A percentile compares a stretch with the other conserved stretches of the same genome.
These are phyloP conservation scores for Volutella citrinella DNA, from an alignment of 2,329 filamentous ascomycete genomes.

Conservation along the genomic window DNA sequence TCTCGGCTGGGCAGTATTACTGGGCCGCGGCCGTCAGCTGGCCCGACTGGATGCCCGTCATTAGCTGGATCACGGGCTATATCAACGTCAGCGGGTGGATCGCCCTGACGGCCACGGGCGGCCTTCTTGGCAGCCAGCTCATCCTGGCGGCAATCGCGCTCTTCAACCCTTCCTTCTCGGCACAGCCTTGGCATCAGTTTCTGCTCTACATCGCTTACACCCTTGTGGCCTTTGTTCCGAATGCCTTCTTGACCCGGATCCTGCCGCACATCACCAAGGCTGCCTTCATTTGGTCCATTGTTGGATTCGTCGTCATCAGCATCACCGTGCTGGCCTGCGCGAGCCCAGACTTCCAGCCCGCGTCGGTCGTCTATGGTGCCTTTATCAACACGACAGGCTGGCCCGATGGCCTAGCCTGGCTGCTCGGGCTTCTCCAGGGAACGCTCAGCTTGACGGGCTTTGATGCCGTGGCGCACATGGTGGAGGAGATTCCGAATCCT, in stretches of 20 bases:
- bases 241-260: conserved; percentile 55
- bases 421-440: conserved; percentile 52
- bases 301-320: conserved; percentile 66
- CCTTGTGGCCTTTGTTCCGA: conserved; percentile 58
- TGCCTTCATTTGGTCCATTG: conserved; percentile 69
- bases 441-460: conserved; percentile 48
- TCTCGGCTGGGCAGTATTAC: conserved; percentile 64
- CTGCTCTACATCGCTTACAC: conserved; percentile 68
- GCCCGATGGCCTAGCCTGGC: conserved; percentile 64
- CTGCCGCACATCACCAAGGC: conserved; percentile 65
- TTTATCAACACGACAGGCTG: conserved; percentile 69
- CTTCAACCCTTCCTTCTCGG: conserved; percentile 53
- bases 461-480: conserved; percentile 45
- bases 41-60: conserved; percentile 55
- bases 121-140: conserved; percentile 64
- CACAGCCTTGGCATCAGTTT: conserved; percentile 68
- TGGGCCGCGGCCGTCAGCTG: conserved; percentile 67
- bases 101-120: conserved; percentile 64
- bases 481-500: conserved; percentile 56
- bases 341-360: conserved; percentile 62
- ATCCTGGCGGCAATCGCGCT: conserved; percentile 64
- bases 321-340: conserved; percentile 67
- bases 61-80: conserved; percentile 72
- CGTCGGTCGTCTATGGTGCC: conserved; percentile 61
- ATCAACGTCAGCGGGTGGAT: conserved; percentile 73